These are phyloP conservation scores for Phyllosticta paracitricarpa DNA, from an alignment of 2,329 filamentous ascomycete species.

Conservation along the genomic window DNA sequence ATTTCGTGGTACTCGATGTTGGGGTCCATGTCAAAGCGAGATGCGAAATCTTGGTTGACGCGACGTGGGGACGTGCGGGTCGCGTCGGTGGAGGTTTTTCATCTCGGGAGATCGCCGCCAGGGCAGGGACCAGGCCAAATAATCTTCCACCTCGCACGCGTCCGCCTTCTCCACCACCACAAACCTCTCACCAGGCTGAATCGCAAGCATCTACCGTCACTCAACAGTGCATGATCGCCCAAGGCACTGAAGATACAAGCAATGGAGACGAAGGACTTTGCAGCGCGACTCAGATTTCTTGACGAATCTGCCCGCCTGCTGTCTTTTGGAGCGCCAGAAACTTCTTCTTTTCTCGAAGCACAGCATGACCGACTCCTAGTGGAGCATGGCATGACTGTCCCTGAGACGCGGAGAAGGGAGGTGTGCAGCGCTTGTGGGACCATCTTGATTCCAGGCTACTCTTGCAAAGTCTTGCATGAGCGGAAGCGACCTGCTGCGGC, in stretches of 20 bases:
- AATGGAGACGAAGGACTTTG: not conserved
- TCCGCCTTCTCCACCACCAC: not conserved
- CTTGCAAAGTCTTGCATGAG: constrained; percentile 18
- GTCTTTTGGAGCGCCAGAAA: constrained; percentile 21
- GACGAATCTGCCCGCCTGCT: constrained; percentile 24
- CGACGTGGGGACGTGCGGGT: not conserved
- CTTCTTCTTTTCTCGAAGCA: constrained; percentile 23
- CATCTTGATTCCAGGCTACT: constrained; percentile 27
- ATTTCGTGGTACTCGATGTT: not conserved
- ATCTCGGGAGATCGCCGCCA: not conserved
- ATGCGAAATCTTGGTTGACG: not conserved
- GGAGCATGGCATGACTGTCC: constrained; percentile 20
- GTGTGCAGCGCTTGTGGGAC: constrained; percentile 30
- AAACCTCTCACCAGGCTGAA: not conserved
- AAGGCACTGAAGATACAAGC: not conserved
- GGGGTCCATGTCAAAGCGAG: not conserved
- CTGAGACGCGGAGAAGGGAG: constrained; percentile 11
- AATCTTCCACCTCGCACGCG: not conserved
- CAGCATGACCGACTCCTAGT: constrained; percentile 18
- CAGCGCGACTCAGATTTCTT: constrained; percentile 22
- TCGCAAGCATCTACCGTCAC: not conserved
- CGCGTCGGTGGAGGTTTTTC: not conserved
- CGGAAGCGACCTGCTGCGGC: not conserved
- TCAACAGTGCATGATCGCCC: not conserved
- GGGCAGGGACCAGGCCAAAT: not conserved